Evolutionary conservation across 192 early-diverging fungal genomes (phyloP).

Genomic region (Linnemannia schmuckeri): DNA sequence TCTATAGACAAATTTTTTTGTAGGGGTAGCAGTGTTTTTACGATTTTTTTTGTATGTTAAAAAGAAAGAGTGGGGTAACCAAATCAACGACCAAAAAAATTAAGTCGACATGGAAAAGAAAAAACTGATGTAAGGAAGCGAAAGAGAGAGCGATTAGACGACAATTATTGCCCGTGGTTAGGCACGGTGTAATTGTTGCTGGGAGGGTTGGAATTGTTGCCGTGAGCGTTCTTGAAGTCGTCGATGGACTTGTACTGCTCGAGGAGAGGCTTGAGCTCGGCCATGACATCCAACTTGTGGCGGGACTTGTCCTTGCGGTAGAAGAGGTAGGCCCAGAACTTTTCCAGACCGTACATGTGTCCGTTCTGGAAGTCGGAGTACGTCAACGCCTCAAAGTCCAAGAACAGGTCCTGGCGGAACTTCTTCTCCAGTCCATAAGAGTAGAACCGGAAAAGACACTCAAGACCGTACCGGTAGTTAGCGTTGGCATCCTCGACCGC

Average conservation of each 20-base stretch:
- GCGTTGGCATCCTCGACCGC: constrained; percentile 89
- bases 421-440: constrained; percentile 95
- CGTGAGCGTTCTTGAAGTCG: constrained; percentile 54
- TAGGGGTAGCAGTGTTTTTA: neutral
- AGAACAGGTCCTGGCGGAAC: constrained; percentile 86
- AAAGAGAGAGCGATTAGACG: neutral
- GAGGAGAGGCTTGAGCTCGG: constrained; percentile 67
- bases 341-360: constrained; percentile 92
- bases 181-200: constrained; percentile 53
- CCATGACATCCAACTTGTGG: constrained; percentile 68
- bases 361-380: constrained; percentile 81
- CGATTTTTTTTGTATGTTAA: constrained; percentile 7
- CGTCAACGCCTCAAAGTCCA: constrained; percentile 90
- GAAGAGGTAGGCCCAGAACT: constrained; percentile 95
- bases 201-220: constrained; percentile 50
- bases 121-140: neutral
- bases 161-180: constrained; percentile 32
- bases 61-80: neutral
- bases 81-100: neutral
- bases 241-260: constrained; percentile 70
- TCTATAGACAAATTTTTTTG: constrained; percentile 2
- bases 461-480: constrained; percentile 95
- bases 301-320: constrained; percentile 90
- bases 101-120: constrained; percentile 4
- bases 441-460: constrained; percentile 98